These are phyloP conservation scores for Neotropicomus parvogracilis DNA, from an alignment of 1,284 basidiomycete species.

Conservation along the genomic window DNA sequence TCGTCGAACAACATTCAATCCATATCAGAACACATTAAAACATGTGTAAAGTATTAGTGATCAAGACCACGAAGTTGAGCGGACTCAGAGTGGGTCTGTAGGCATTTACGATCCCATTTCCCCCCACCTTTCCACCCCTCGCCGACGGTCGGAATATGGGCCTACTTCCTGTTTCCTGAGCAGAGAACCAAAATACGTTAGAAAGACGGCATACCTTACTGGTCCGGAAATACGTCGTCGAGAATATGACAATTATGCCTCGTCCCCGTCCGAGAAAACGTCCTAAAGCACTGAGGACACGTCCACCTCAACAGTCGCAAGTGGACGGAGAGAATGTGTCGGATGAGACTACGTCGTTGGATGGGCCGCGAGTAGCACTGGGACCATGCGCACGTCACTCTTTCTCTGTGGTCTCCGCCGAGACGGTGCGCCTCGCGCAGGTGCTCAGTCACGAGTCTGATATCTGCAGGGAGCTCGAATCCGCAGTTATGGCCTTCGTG, in stretches of 20 bases:
- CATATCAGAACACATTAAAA: no score
- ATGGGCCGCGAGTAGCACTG: background rate
- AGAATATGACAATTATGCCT: background rate
- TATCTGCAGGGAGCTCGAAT: background rate
- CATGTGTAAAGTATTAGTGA: no score
- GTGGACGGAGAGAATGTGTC: slow-evolving; percentile 9
- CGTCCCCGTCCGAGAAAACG: slow-evolving; percentile 6
- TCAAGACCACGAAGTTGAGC: no score
- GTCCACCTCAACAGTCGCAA: slow-evolving; percentile 9
- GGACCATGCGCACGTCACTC: background rate
- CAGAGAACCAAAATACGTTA: no score
- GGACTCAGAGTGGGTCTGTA: no score
- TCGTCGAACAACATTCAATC: no score
- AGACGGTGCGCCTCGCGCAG: slow-evolving; percentile 2
- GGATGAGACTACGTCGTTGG: slow-evolving; percentile 3
- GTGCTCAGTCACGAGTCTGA: background rate
- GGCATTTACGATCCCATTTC: no score
- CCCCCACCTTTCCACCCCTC: no score
- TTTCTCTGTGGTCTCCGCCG: background rate
- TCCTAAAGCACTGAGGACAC: slow-evolving; percentile 6
- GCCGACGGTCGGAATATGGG: no score
- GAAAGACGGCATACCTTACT: no score
- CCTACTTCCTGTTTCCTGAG: no score
- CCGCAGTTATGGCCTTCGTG: background rate
- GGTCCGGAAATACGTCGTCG: no score